Conservation (phyloP, 2,329 filamentous ascomycete genomes). For the Pestalotiopsis sp. region DNA sequence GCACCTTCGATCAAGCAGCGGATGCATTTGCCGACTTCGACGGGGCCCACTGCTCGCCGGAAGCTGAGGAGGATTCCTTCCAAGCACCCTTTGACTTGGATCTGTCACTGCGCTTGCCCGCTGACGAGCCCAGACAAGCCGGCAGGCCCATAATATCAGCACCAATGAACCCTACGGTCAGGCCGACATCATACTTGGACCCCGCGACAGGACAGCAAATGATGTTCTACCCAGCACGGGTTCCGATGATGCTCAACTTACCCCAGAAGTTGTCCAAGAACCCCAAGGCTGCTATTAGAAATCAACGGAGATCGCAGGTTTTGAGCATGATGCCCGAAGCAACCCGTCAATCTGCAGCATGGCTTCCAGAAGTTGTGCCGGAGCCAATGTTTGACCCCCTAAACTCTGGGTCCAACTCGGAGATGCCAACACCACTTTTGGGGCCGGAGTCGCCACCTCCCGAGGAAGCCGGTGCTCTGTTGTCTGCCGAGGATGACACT, state of each 20-base stretch:
- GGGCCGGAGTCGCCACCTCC: background rate
- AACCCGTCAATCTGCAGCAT: slow-evolving; percentile 34
- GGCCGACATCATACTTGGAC: slow-evolving; percentile 62
- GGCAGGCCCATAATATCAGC: slow-evolving; percentile 33
- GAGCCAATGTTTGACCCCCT: slow-evolving; percentile 33
- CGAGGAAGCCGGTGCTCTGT: background rate
- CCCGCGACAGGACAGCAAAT: slow-evolving; percentile 74
- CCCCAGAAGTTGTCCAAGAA: slow-evolving; percentile 83
- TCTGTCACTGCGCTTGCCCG: slow-evolving; percentile 18
- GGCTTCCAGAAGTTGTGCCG: slow-evolving; percentile 32
- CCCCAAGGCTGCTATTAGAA: slow-evolving; percentile 64
- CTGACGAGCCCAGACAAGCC: slow-evolving; percentile 18
- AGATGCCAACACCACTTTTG: slow-evolving; percentile 15
- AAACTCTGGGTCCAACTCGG: slow-evolving; percentile 27
- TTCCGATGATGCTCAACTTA: slow-evolving; percentile 90
- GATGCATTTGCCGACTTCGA: slow-evolving; percentile 80
- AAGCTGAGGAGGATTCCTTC: slow-evolving; percentile 36
- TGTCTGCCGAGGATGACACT: slow-evolving; percentile 17
- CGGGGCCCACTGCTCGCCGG: slow-evolving; percentile 72
- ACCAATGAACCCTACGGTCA: slow-evolving; percentile 31
- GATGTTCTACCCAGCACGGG: slow-evolving; percentile 94
- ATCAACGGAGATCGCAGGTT: slow-evolving; percentile 74
- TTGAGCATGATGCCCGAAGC: slow-evolving; percentile 62
- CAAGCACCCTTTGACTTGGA: slow-evolving; percentile 22
- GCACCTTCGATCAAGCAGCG: slow-evolving; percentile 67